These are phyloP conservation scores for Pythium phragmitis DNA, from an alignment of 352 stramenopile species.

Conservation along the genomic window DNA sequence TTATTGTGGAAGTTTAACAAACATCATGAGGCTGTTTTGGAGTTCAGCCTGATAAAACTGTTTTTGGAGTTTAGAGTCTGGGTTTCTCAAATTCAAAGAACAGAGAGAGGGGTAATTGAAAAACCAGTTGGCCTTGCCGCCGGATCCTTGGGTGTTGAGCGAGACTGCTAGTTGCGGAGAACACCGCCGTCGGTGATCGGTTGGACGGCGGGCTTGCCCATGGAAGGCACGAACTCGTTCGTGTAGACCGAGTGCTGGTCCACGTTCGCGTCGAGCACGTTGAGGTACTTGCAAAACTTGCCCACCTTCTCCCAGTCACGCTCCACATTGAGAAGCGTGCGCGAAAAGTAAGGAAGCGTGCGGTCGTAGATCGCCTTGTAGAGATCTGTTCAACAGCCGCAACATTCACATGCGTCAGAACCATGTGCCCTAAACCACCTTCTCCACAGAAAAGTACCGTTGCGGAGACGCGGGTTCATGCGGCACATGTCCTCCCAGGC, in stretches of 20 bases:
- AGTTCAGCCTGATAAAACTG: no score
- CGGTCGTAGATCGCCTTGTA: slow-evolving; percentile 56
- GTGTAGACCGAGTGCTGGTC: slow-evolving; percentile 58
- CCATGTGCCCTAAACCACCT: no score
- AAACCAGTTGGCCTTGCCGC: no score
- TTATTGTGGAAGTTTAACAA: no score
- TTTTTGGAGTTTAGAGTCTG: no score
- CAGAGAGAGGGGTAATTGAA: no score
- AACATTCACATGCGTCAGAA: no score
- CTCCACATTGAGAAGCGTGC: slow-evolving; percentile 46
- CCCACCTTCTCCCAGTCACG: slow-evolving; percentile 57
- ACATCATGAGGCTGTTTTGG: no score
- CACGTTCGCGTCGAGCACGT: slow-evolving; percentile 41
- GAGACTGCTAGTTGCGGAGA: slow-evolving; percentile 27
- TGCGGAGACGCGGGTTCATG: slow-evolving; percentile 51
- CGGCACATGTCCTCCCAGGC: slow-evolving; percentile 54
- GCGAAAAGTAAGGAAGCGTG: slow-evolving; percentile 51
- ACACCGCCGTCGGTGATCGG: slow-evolving; percentile 44
- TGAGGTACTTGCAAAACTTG: slow-evolving; percentile 56
- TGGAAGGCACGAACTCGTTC: slow-evolving; percentile 49
- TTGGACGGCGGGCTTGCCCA: slow-evolving; percentile 43
- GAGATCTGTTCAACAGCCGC: slow-evolving; percentile 22
- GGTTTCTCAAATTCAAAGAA: no score
- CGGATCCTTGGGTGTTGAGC: no score
- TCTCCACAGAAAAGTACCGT: slow-evolving; percentile 14